These are phyloP conservation scores for Saccharomycopsis synnaedendra DNA, from an alignment of 805 yeast species.

Conservation along the genomic window DNA sequence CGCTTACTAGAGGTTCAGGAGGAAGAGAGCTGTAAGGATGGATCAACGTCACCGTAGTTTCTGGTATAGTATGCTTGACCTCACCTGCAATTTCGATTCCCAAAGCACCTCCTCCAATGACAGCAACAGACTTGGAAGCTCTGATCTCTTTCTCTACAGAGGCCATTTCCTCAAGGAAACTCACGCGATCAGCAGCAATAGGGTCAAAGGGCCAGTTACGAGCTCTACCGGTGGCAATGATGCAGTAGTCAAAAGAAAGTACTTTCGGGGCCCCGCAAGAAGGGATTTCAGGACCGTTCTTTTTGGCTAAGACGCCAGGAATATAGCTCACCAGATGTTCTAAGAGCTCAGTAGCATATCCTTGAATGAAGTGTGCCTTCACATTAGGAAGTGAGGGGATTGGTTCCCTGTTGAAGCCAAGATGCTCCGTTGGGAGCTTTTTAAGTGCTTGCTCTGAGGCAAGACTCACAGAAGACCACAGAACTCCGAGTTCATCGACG, in stretches of 20 bases:
- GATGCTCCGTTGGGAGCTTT: slow-evolving; percentile 1
- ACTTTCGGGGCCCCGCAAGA: too few relatives aligned
- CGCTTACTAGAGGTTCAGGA: slow-evolving; percentile 24
- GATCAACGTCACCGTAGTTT: slow-evolving; percentile 26
- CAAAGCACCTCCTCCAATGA: slow-evolving; percentile 42
- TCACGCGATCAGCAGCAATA: slow-evolving; percentile 26
- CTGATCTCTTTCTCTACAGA: too few relatives aligned
- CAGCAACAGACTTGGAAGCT: slow-evolving; percentile 28
- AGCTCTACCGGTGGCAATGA: slow-evolving; percentile 38
- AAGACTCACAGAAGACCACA: slow-evolving; percentile 24
- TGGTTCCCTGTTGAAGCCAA: slow-evolving; percentile 11
- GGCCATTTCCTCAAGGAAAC: slow-evolving; percentile 32
- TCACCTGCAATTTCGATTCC: slow-evolving; percentile 43
- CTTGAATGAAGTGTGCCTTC: slow-evolving; percentile 12
- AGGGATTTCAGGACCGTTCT: neutral
- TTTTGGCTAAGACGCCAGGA: neutral
- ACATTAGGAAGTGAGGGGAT: slow-evolving; percentile 3
- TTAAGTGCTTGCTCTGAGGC: slow-evolving; percentile 20
- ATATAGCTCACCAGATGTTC: slow-evolving; percentile 17
- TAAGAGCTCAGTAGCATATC: slow-evolving; percentile 5
- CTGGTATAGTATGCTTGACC: slow-evolving; percentile 27
- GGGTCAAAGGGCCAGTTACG: slow-evolving; percentile 47
- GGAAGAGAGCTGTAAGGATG: slow-evolving; percentile 34
- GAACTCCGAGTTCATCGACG: slow-evolving; percentile 19
- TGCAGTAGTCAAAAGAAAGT: slow-evolving; percentile 31